Evolutionary conservation across 306 rosid genomes (phyloP).

Genomic region (Ammopiptanthus mongolicus): DNA sequence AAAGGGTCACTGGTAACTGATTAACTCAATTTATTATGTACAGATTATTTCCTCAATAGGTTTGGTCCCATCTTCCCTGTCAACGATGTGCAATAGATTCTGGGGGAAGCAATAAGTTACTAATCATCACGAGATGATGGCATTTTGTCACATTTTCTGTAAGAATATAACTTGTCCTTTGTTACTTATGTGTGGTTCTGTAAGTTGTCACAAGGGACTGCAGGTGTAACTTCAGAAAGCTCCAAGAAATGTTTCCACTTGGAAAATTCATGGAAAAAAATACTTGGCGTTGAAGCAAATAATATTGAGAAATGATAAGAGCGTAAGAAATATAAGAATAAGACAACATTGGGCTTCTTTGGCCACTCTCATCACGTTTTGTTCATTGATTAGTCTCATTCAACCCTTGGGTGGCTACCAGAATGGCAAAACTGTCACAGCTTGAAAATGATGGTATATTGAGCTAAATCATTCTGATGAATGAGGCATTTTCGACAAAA

Average conservation of each 20-base stretch:
- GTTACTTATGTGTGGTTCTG: conserved; percentile 29
- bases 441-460: conserved; percentile 15
- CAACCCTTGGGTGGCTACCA: conserved; percentile 28
- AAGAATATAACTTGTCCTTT: conserved; percentile 34
- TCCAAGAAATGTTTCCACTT: conserved; percentile 31
- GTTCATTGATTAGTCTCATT: conserved; percentile 48
- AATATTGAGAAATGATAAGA: neutral
- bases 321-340: neutral
- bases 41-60: neutral
- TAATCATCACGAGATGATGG: conserved; percentile 69
- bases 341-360: conserved; percentile 19
- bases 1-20: neutral
- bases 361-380: conserved; percentile 69
- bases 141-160: conserved; percentile 54
- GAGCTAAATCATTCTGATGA: neutral
- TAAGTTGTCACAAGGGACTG: conserved; percentile 13
- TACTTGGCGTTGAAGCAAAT: conserved; percentile 1
- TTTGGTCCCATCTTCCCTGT: conserved; percentile 40
- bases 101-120: conserved; percentile 51
- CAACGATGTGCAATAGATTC: conserved; percentile 13
- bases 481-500: conserved; percentile 6
- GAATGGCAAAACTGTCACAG: conserved; percentile 31
- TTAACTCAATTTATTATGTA: neutral
- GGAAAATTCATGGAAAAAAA: conserved; percentile 14
- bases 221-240: conserved; percentile 23